Base-by-base conservation (phyloP, 2,329 filamentous ascomycete genomes). In the Leptodontidium sp. region DNA sequence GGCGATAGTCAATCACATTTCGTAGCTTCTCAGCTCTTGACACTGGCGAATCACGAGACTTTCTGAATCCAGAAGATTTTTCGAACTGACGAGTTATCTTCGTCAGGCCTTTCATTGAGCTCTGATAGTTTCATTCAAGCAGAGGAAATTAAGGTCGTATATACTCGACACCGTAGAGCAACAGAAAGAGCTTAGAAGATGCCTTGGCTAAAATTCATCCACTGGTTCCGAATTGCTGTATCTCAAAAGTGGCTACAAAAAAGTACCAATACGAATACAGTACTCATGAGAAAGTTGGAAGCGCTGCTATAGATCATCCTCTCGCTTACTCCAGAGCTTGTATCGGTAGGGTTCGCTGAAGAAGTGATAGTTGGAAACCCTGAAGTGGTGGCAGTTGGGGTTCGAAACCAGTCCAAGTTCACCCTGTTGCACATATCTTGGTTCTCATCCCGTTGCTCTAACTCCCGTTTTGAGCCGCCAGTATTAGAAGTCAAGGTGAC, bases 381-480 rank as follows among this genome's bases (percentile, higher is more conserved):
- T 35, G 32, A 35, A 35, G 32, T 11, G 21, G 49, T 26, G 9
- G 21, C 11, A 2, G n/a, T 26, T 29, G n/a, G 49, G 24, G n/a
- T 26, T 26, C 49, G 49, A 52, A 52, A 52, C 21, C 49, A 52
- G 21, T 52, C 49, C 49, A 55, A 35, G 35, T 17, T 55, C 26
- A 55, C 52, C 26, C 52, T 35, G 14, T 55, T 55, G n/a, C 26
- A 55, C 26, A 55, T 35, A n/a, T 55, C 52, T 35, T 32, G 26
- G 14, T 55, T 17, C 29, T 55, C 52, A 12, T 55, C 52, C 17
- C 52, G 15, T n/a, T 17, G 17, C 4, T 35, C 52, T 4, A 35
- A 14, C 14, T 55, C 15, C 35, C 29, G 52, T n/a, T n/a, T 55
- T n/a, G 52, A 5, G 4, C 26, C 14, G 6, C 4, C 52, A n/a